A percentile compares a stretch with the other conserved stretches of the same genome.
These are phyloP conservation scores for Lojkania enalia DNA, from an alignment of 2,329 filamentous ascomycete genomes.

Conservation along the genomic window DNA sequence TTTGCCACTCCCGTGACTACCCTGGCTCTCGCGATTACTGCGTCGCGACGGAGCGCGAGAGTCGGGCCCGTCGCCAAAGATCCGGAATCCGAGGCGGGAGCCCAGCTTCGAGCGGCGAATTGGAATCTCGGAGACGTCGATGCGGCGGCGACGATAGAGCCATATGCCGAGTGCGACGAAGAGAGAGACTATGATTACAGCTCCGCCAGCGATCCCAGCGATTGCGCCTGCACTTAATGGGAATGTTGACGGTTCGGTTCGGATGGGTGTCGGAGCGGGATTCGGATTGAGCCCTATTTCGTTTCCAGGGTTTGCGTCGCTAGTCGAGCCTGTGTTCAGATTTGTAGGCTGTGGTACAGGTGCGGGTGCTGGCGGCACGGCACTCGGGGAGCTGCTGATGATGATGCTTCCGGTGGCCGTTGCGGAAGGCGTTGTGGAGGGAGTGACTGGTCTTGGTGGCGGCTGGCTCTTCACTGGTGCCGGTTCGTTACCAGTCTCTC, in stretches of 20 bases:
- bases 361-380: conserved; percentile 1
- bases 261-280: conserved; percentile 1
- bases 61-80: conserved; percentile 16
- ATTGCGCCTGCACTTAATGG: conserved; percentile 15
- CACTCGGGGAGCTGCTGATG: conserved; percentile 2
- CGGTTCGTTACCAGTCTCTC: conserved; percentile 26
- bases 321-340: conserved; percentile 3
- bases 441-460: conserved; percentile 7
- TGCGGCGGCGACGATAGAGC: conserved; percentile 12
- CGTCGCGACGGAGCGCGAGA: conserved; percentile 7
- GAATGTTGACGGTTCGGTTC: conserved; percentile 7
- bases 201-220: conserved; percentile 20
- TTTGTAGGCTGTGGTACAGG: conserved; percentile 9
- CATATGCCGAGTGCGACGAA: conserved; percentile 12
- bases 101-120: conserved; percentile 27
- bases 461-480: conserved; percentile 11
- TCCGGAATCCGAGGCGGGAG: conserved; percentile 17
- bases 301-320: conserved; percentile 8
- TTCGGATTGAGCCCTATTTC: conserved; percentile 7
- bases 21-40: conserved; percentile 5
- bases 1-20: conserved; percentile 3
- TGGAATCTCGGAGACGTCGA: conserved; percentile 23
- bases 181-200: conserved; percentile 10
- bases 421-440: conserved; percentile 1
- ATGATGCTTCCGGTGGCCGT: conserved; percentile 1